A percentile compares a stretch with the other conserved stretches of the same genome.
Evolutionary conservation across 495 filamentous ascomycete species (phyloP).

Genomic region (Cenococcum geophilum): DNA sequence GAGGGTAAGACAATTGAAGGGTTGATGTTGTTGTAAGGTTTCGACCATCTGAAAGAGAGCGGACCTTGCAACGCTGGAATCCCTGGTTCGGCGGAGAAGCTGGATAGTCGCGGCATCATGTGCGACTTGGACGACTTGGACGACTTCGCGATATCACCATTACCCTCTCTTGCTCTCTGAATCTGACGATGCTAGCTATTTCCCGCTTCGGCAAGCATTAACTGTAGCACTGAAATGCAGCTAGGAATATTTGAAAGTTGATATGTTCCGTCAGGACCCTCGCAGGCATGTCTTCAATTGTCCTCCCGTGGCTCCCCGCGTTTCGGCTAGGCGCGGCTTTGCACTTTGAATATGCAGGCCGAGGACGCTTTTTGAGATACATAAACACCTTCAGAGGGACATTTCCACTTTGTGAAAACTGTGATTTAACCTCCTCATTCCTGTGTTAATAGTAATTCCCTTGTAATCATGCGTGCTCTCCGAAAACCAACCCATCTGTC

Average conservation of each 20-base stretch:
- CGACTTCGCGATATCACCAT: not conserved
- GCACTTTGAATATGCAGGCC: not conserved
- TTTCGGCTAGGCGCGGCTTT: not conserved
- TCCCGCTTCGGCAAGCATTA: no score
- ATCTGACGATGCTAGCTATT: no score
- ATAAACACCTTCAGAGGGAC: not conserved
- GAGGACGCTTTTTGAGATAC: not conserved
- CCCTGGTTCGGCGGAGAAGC: not conserved
- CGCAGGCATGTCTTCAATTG: no score
- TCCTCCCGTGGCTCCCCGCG: not conserved
- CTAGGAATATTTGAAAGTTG: no score
- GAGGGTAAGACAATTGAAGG: not conserved
- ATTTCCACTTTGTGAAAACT: not conserved
- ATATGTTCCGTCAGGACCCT: no score
- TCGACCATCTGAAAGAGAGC: not conserved
- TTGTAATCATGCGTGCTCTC: constrained; percentile 22
- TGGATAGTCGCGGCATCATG: not conserved
- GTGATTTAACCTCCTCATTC: not conserved
- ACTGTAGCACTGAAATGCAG: no score
- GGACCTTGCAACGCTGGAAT: not conserved
- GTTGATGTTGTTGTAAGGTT: not conserved
- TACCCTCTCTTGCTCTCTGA: not conserved
- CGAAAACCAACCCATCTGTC: constrained; percentile 22
- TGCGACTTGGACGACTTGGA: no score
- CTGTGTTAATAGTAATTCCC: not conserved